Conservation (phyloP, 306 rosid genomes). For the Dryas drummondii region DNA sequence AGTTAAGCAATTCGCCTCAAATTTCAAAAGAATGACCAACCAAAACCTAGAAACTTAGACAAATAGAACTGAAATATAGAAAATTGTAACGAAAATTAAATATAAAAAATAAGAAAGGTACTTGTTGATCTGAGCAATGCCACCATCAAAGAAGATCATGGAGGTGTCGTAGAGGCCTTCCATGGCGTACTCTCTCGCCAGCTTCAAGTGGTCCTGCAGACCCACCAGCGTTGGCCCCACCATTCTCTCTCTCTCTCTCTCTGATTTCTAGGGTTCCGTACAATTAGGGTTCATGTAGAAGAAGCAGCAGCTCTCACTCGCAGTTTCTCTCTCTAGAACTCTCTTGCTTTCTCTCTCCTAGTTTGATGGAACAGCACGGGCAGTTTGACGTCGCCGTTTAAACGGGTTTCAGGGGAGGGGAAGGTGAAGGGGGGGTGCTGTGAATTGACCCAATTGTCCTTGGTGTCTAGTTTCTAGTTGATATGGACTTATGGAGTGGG, state of each 20-base stretch:
- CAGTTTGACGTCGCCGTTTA: conserved; percentile 39
- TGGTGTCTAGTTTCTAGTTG: not conserved
- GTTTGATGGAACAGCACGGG: conserved; percentile 14
- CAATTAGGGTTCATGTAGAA: conserved; percentile 1
- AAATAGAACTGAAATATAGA: not conserved
- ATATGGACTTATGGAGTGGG: not conserved
- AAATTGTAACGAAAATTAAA: not conserved
- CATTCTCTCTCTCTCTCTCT: conserved; percentile 32
- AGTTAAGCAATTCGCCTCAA: conserved; percentile 1
- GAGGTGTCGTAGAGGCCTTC: conserved; percentile 94
- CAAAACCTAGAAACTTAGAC: conserved; percentile 6
- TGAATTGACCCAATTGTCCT: conserved; percentile 29
- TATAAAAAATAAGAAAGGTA: conserved; percentile 16
- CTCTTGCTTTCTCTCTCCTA: conserved; percentile 10
- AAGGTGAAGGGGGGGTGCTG: not conserved
- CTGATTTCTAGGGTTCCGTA: not conserved
- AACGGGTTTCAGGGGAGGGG: conserved; percentile 20
- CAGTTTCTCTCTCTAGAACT: conserved; percentile 8
- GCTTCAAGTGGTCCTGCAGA: conserved; percentile 85
- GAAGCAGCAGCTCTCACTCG: conserved; percentile 13
- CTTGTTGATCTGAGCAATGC: conserved; percentile 98
- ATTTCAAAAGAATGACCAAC: not conserved
- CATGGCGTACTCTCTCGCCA: conserved; percentile 92
- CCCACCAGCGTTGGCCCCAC: conserved; percentile 66
- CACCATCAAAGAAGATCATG: conserved; percentile 92